These are phyloP conservation scores for Delonix regia DNA, from an alignment of 306 rosid genomes.

Conservation along the genomic window DNA sequence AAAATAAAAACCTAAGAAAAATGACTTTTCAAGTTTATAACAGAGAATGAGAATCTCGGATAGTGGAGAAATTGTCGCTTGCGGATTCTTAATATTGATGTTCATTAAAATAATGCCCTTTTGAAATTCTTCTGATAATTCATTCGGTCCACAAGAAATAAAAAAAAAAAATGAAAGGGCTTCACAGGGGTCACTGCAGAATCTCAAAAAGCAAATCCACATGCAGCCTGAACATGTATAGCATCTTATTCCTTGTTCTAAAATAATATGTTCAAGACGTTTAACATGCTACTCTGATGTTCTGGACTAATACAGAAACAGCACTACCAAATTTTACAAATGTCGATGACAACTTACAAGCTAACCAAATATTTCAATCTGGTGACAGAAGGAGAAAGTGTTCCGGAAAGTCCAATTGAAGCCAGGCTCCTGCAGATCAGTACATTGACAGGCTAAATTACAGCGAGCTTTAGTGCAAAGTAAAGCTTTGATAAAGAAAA, in stretches of 20 bases:
- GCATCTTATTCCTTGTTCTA: background rate
- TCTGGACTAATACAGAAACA: conserved; percentile 49
- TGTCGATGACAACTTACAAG: conserved; percentile 64
- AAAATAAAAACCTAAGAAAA: background rate
- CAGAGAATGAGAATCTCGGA: conserved; percentile 5
- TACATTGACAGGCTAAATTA: conserved; percentile 35
- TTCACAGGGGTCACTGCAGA: background rate
- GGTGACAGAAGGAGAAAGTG: conserved; percentile 73
- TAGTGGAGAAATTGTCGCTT: background rate
- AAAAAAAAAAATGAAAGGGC: background rate
- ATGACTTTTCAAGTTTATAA: conserved; percentile 1
- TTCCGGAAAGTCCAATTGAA: conserved; percentile 79
- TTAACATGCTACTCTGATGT: conserved; percentile 1
- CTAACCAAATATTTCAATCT: conserved; percentile 70
- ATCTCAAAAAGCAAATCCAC: conserved; percentile 8
- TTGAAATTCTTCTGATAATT: background rate
- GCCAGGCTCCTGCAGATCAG: conserved; percentile 71
- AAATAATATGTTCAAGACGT: background rate
- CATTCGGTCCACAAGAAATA: background rate
- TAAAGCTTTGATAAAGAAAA: conserved; percentile 10
- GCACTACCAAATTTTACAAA: background rate
- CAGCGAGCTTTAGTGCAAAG: background rate
- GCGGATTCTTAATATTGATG: background rate
- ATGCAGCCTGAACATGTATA: background rate
- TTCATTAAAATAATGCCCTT: background rate